phyloP scores from a whole-genome alignment of 2,329 filamentous ascomycete genomes.

The Albophoma yamanashiensis region DNA sequence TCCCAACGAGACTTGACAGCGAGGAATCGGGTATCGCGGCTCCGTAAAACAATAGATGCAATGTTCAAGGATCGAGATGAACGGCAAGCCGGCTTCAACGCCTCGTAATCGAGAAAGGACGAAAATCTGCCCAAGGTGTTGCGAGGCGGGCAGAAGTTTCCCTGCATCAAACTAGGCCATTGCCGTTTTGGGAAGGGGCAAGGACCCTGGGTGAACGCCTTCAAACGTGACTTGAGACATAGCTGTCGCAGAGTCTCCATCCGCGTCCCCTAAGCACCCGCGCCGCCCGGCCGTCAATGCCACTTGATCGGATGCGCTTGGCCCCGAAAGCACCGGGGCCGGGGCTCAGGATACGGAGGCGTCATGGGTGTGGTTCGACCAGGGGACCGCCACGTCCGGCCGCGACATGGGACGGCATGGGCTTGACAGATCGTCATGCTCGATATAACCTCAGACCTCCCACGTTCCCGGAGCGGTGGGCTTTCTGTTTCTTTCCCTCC shows the following conservation, averaged over 20 bases:
- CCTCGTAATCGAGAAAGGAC: neutral
- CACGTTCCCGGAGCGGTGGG: conserved; percentile 1
- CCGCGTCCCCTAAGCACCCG: neutral
- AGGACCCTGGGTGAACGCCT: neutral
- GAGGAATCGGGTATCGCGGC: neutral
- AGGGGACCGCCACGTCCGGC: conserved; percentile 1
- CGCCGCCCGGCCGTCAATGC: neutral
- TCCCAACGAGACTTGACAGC: neutral
- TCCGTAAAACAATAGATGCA: neutral
- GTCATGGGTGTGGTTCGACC: neutral
- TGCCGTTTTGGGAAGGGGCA: neutral
- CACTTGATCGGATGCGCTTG: conserved; percentile 7
- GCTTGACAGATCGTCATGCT: conserved; percentile 1
- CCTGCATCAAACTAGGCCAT: neutral
- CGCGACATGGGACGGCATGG: conserved; percentile 12
- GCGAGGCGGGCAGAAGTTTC: neutral
- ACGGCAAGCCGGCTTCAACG: neutral
- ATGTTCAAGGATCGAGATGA: neutral
- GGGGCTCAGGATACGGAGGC: neutral
- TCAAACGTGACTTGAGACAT: conserved; percentile 13
- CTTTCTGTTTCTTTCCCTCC: conserved; percentile 3
- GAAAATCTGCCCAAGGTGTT: neutral
- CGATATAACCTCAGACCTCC: conserved; percentile 9
- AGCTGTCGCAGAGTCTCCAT: conserved; percentile 20
- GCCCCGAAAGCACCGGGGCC: conserved; percentile 3